These are phyloP conservation scores for Trichomonas gallinae DNA, from an alignment of 208 protist genomes.

Conservation along the genomic window DNA sequence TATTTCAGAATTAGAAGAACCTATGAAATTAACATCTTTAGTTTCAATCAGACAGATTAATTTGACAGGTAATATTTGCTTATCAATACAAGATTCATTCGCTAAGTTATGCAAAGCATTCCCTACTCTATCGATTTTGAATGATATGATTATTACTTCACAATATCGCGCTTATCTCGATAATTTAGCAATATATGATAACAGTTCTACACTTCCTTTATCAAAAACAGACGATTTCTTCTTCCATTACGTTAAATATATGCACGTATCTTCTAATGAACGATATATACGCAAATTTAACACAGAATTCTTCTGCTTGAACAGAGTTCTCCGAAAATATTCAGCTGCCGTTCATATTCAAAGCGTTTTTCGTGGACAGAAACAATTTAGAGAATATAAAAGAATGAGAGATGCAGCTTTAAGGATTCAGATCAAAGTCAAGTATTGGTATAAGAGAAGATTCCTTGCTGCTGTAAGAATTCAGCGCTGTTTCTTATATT, in stretches of 20 bases:
- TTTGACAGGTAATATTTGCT: background rate
- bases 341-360: background rate
- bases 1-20: background rate
- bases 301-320: background rate
- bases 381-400: background rate
- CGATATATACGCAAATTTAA: background rate
- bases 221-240: background rate
- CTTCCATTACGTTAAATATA: conserved; percentile 3
- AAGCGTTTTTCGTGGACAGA: background rate
- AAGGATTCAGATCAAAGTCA: background rate
- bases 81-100: background rate
- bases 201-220: background rate
- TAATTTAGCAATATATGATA: background rate
- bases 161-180: background rate
- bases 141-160: background rate
- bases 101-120: background rate
- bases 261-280: background rate
- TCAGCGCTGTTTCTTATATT: background rate
- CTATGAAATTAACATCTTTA: background rate
- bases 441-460: background rate
- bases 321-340: background rate
- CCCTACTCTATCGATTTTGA: background rate
- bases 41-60: background rate
- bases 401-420: background rate
- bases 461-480: background rate